phyloP scores from a whole-genome alignment of 805 yeast species.

The Yarrowia sp. region DNA sequence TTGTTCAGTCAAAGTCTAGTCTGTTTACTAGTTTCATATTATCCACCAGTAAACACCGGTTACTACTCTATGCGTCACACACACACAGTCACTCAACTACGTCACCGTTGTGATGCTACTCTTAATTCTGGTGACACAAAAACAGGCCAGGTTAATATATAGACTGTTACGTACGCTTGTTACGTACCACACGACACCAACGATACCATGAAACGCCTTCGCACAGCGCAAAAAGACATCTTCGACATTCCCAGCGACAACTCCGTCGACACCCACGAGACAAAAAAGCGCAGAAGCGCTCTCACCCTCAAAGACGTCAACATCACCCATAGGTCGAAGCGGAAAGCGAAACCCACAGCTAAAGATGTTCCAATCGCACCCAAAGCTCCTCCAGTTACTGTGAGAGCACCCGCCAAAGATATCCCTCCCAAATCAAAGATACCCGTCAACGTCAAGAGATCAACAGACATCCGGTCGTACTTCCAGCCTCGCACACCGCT shows the following conservation, averaged over 20 bases:
- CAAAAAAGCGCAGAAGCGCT: not conserved
- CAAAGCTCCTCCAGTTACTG: no score
- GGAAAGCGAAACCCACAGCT: not conserved
- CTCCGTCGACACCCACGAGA: not conserved
- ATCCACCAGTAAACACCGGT: no score
- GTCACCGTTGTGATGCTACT: no score
- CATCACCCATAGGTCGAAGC: not conserved
- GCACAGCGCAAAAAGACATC: not conserved
- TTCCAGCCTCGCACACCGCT: not conserved
- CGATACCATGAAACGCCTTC: constrained; percentile 8
- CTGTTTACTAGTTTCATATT: no score
- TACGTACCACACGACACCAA: not conserved
- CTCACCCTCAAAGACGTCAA: not conserved
- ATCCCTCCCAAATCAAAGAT: not conserved
- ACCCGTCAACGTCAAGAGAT: not conserved
- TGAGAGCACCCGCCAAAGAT: no score
- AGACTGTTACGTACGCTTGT: not conserved
- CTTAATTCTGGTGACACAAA: no score
- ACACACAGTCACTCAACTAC: no score
- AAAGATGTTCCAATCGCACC: no score
- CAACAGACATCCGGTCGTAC: not conserved
- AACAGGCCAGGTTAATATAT: no score
- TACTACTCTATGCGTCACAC: no score
- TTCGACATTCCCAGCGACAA: constrained; percentile 22
- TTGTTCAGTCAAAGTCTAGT: no score